phyloP scores from a whole-genome alignment of 371 early-diverging fungal genomes.

The Mucor lusitanicus region DNA sequence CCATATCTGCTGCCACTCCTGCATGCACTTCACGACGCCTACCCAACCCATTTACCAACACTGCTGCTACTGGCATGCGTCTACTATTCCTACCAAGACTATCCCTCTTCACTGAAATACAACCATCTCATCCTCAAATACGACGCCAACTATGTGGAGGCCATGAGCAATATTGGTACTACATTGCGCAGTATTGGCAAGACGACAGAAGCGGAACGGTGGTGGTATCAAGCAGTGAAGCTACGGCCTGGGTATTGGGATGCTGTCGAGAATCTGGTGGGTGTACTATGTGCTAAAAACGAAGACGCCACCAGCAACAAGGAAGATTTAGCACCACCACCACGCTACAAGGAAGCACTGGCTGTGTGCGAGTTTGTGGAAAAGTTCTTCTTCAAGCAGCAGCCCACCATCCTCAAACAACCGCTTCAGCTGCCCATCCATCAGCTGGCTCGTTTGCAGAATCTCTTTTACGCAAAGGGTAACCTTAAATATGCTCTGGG shows the following conservation, averaged over 20 bases:
- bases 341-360: conserved; percentile 79
- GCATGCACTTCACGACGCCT: conserved; percentile 63
- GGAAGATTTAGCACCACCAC: conserved; percentile 34
- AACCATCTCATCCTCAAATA: conserved; percentile 80
- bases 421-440: conserved; percentile 52
- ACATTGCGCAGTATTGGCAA: conserved; percentile 81
- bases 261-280: conserved; percentile 86
- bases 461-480: conserved; percentile 85
- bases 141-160: conserved; percentile 87
- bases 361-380: conserved; percentile 83
- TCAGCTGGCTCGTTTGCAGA: conserved; percentile 70
- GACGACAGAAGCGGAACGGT: conserved; percentile 75
- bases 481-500: conserved; percentile 80
- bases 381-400: conserved; percentile 41
- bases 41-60: conserved; percentile 78
- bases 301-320: neutral
- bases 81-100: conserved; percentile 78
- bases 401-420: conserved; percentile 19
- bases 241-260: conserved; percentile 92
- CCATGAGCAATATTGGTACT: conserved; percentile 91
- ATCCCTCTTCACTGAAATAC: conserved; percentile 72
- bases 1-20: conserved; percentile 59
- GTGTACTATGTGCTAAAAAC: conserved; percentile 67
- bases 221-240: conserved; percentile 86
- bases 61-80: conserved; percentile 86